Conservation (phyloP, 306 rosid genomes). For the Myrica gale region DNA sequence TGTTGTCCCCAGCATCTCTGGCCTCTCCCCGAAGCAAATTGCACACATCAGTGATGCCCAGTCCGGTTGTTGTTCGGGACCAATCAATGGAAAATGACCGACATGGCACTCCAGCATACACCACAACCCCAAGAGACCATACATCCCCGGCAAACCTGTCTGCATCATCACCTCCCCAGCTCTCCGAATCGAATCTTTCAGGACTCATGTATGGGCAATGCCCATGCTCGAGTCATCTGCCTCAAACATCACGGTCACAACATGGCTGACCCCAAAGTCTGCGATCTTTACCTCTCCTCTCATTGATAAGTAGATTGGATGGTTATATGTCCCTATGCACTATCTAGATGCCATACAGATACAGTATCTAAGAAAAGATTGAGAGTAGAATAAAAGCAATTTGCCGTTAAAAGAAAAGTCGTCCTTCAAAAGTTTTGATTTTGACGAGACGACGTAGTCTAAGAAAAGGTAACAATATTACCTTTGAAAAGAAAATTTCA, state of each 20-base stretch:
- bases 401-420: too few relatives aligned
- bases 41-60: constrained; percentile 63
- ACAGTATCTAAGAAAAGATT: too few relatives aligned
- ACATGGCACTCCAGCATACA: constrained; percentile 51
- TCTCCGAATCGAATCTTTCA: constrained; percentile 62
- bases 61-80: constrained; percentile 47
- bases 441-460: too few relatives aligned
- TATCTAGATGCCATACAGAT: constrained; percentile 52
- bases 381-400: too few relatives aligned
- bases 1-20: constrained; percentile 51
- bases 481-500: too few relatives aligned
- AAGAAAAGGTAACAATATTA: too few relatives aligned
- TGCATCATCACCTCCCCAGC: constrained; percentile 44
- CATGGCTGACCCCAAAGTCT: constrained; percentile 67
- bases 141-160: constrained; percentile 60
- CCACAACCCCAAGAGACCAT: constrained; percentile 63
- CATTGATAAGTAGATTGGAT: constrained; percentile 56
- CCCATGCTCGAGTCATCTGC: constrained; percentile 31
- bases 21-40: constrained; percentile 51
- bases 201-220: constrained; percentile 73
- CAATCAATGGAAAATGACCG: constrained; percentile 54
- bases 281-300: constrained; percentile 62
- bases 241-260: constrained; percentile 25
- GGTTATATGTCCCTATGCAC: constrained; percentile 79
- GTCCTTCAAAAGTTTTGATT: too few relatives aligned